Conservation (phyloP, 2,329 filamentous ascomycete species). For the Nemania sp. region DNA sequence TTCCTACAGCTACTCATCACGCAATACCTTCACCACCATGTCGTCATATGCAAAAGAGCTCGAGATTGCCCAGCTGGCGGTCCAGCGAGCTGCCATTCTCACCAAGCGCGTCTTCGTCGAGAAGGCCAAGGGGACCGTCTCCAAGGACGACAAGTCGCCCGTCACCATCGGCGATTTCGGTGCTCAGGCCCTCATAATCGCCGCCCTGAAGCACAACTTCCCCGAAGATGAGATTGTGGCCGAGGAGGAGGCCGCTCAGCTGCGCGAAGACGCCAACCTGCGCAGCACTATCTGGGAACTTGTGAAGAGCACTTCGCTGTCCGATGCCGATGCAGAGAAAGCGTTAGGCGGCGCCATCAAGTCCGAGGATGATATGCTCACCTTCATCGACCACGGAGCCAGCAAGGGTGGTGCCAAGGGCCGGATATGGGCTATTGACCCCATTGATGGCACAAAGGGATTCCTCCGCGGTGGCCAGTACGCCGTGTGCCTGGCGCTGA, state of each 20-base stretch:
- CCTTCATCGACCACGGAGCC: slow-evolving; percentile 68
- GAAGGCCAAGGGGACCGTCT: slow-evolving; percentile 90
- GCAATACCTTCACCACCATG: slow-evolving; percentile 34
- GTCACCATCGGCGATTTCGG: slow-evolving; percentile 98
- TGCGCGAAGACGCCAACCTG: slow-evolving; percentile 72
- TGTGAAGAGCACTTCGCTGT: slow-evolving; percentile 71
- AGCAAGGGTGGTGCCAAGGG: slow-evolving; percentile 73
- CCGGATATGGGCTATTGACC: slow-evolving; percentile 94
- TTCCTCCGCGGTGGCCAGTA: slow-evolving; percentile 97
- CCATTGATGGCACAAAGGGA: slow-evolving; percentile 96
- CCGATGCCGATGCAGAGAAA: slow-evolving; percentile 65
- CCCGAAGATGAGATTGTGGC: slow-evolving; percentile 89
- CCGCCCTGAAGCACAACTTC: slow-evolving; percentile 86
- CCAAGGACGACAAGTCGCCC: slow-evolving; percentile 93
- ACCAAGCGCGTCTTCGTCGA: slow-evolving; percentile 81
- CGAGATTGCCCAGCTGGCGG: slow-evolving; percentile 72
- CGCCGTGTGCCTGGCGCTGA: slow-evolving; percentile 87
- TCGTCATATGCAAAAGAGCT: slow-evolving; percentile 68
- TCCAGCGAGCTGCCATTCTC: slow-evolving; percentile 72
- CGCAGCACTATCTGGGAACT: slow-evolving; percentile 81
- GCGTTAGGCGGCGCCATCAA: slow-evolving; percentile 70
- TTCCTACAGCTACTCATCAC: slow-evolving; percentile 17
- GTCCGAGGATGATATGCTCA: slow-evolving; percentile 67
- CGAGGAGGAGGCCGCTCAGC: slow-evolving; percentile 86
- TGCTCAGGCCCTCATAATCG: slow-evolving; percentile 94